Base-by-base conservation (phyloP, 768 basidiomycete genomes). In the Mycena alexandri region DNA sequence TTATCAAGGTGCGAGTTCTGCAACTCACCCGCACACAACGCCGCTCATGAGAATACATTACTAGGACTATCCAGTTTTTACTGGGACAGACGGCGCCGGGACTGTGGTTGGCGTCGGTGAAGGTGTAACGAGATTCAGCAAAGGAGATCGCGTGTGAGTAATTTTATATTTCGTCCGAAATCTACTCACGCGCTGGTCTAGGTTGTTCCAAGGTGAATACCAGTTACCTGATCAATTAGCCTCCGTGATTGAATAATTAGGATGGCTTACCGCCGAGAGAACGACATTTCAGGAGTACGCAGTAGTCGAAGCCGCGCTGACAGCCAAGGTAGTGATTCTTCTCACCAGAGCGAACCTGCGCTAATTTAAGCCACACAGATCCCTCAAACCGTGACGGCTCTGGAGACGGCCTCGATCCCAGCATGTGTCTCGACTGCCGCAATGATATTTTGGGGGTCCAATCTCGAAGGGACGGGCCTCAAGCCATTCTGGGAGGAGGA, bases 391-490 rank as follows among this genome's bases (percentile, higher is more conserved):
- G 7, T 56, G 16, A 24, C 38, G 14, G n/a, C 13, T 14, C 22
- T 42, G 10, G 38, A 56, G 16, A 38, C 54, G 6, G 10, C 38
- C 13, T 13, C 41, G 6, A 43, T 56, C 14, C 54, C 54, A 7
- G 7, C 42, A 4, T 21, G n/a, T 2, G 13, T 42, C 8, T 22
- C 38, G 2, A 56, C 54, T 13, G 54, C 54, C 29, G 54, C 54
- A 1, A 4, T 56, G 22, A 41, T 38, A 17, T 41, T 75, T 79
- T 62, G 48, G 84, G n/a, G 65, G 79, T n/a, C 58, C 73, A 4
- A 86, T 65, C 63, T 85, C 84, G 1, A 71, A 74, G 17, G 70
- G 83, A 50, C 55, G 81, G 34, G 84, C 82, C 7, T 65, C 55
- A 56, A 6, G 83, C 86, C n/a, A 76, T 64, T 17, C 79, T 83